These are phyloP conservation scores for Mortierella sp. DNA, from an alignment of 371 early-diverging fungal species.

Conservation along the genomic window DNA sequence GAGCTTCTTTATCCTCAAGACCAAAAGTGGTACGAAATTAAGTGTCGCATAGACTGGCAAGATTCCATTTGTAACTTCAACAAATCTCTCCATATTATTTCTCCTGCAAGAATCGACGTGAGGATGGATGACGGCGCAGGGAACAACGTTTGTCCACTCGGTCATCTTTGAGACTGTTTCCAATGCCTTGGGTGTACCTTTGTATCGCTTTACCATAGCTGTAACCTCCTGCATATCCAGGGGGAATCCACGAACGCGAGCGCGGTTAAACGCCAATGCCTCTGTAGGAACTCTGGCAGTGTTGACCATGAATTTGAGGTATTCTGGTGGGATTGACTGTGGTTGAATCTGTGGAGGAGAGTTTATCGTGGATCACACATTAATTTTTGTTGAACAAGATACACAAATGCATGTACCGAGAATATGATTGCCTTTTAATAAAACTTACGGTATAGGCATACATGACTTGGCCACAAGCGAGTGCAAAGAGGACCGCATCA, in stretches of 20 bases:
- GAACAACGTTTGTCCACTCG: slow-evolving; percentile 41
- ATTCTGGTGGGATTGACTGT: slow-evolving; percentile 75
- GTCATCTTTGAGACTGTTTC: slow-evolving; percentile 53
- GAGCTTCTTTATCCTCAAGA: slow-evolving; percentile 70
- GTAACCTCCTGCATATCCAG: slow-evolving; percentile 64
- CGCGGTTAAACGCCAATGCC: slow-evolving; percentile 65
- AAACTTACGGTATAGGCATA: slow-evolving; percentile 75
- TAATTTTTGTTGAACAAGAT: background rate
- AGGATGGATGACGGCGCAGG: slow-evolving; percentile 75
- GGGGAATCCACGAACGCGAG: slow-evolving; percentile 65
- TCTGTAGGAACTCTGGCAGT: slow-evolving; percentile 74
- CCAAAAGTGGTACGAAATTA: slow-evolving; percentile 77
- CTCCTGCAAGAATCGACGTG: slow-evolving; percentile 67
- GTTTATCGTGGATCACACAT: background rate
- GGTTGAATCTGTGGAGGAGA: slow-evolving; percentile 68
- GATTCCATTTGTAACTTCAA: slow-evolving; percentile 71
- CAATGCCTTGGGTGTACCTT: slow-evolving; percentile 64
- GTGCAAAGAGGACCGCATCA: slow-evolving; percentile 73
- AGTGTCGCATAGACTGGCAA: slow-evolving; percentile 79
- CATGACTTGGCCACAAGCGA: slow-evolving; percentile 71
- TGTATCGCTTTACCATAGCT: slow-evolving; percentile 57
- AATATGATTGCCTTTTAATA: background rate
- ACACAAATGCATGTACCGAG: slow-evolving; percentile 4
- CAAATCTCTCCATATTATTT: slow-evolving; percentile 65
- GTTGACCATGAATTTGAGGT: slow-evolving; percentile 77